Base-by-base conservation (phyloP, 2,329 filamentous ascomycete genomes). In the Colletotrichum graminicola region DNA sequence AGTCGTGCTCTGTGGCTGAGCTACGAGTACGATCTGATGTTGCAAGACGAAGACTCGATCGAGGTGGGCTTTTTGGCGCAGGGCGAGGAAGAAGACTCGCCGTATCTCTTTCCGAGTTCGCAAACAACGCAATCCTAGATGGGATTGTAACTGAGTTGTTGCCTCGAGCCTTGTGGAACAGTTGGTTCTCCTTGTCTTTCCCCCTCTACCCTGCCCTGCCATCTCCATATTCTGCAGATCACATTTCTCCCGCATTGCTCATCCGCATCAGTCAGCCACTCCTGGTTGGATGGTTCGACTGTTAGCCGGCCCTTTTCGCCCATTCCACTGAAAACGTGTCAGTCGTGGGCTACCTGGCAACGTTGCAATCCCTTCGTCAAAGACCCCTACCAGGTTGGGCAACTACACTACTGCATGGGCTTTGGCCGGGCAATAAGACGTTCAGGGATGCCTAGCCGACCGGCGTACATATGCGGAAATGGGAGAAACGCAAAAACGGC, bases 231-330 rank as follows among this genome's bases (percentile, higher is more conserved):
- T 47, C 39, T 60, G 55, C 62, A 60, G 61, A 47, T 41, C 34
- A n/a, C 55, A 55, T 61, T 43, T 54, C 29, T 55, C 55, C 47
- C 47, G 55, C 62, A 55, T 66, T 70, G 29, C 39, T 32, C 62
- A 43, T 47, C 62, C 62, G 55, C 39, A 54, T 55, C 55, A 45
- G 39, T 29, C 45, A 7, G 47, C 34, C n/a, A 63, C 39, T 32
- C 51, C 21, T 49, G 26, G 29, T 56, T n/a, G 26, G 18, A 36
- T 47, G 29, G 5, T 32, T 29, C 41, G 45, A 32, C 32, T 36
- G 47, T 62, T 66, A 23, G 39, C 23, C 26, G 23, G 43, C 43
- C 34, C 51, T 12, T 47, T 21, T 34, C 18, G 5, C 39, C 29
- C n/a, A 12, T 45, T 47, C 23, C 36, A 21, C 57, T 6, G 23